These are phyloP conservation scores for Aspergillus fijiensis DNA, from an alignment of 2,329 filamentous ascomycete species.

Conservation along the genomic window DNA sequence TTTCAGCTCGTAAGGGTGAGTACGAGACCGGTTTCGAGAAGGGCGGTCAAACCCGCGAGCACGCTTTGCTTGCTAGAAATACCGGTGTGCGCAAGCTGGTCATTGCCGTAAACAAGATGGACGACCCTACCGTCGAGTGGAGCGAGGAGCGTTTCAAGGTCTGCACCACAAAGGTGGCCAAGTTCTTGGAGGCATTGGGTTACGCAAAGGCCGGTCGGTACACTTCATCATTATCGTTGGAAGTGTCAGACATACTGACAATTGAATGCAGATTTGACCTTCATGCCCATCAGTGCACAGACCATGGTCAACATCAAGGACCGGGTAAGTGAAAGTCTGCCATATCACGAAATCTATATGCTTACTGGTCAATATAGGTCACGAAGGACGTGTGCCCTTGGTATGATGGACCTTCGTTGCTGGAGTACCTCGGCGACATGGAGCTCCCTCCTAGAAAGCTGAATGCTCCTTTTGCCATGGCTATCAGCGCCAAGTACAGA, in stretches of 20 bases:
- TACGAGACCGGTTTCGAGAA: constrained; percentile 98
- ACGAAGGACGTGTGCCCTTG: constrained; percentile 74
- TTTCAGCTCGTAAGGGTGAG: constrained; percentile 94
- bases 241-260: neutral
- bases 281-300: constrained; percentile 96
- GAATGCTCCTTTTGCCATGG: constrained; percentile 99
- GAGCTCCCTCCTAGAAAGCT: constrained; percentile 89
- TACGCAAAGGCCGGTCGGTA: constrained; percentile 74
- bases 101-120: constrained; percentile 98
- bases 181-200: constrained; percentile 87
- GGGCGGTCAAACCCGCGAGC: constrained; percentile 94
- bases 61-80: constrained; percentile 96
- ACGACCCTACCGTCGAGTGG: constrained; percentile 95
- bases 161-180: constrained; percentile 81
- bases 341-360: neutral
- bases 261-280: constrained; percentile 65
- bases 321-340: constrained; percentile 45
- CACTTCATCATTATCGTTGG: neutral
- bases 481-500: constrained; percentile 90
- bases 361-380: constrained; percentile 40
- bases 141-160: constrained; percentile 89
- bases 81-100: constrained; percentile 97
- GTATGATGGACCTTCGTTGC: constrained; percentile 84
- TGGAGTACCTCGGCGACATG: constrained; percentile 96
- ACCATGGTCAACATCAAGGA: constrained; percentile 84